phyloP scores from a whole-genome alignment of 2,329 filamentous ascomycete genomes.

The Sarocladium kiliense region DNA sequence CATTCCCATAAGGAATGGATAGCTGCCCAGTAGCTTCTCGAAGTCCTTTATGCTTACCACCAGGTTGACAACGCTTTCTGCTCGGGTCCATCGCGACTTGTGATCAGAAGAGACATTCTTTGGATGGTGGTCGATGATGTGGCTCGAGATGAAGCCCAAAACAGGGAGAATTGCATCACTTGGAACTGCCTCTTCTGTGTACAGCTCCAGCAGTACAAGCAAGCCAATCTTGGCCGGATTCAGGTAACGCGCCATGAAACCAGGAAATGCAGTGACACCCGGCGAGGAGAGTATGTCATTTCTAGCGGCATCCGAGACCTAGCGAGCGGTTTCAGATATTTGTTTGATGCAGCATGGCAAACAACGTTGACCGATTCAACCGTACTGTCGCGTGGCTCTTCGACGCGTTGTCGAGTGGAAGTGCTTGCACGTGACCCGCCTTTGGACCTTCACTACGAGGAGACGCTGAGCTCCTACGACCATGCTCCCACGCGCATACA shows the following conservation, averaged over 20 bases:
- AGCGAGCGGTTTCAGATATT: no score
- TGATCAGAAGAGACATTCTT: slow-evolving; percentile 21
- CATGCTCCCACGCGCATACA: no score
- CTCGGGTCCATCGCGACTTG: slow-evolving; percentile 38
- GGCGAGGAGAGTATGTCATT: neutral
- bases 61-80: slow-evolving; percentile 45
- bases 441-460: neutral
- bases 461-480: no score
- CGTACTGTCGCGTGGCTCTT: neutral
- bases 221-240: slow-evolving; percentile 86
- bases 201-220: slow-evolving; percentile 75
- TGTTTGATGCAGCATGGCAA: no score
- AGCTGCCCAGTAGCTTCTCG: slow-evolving; percentile 49
- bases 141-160: slow-evolving; percentile 71
- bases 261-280: neutral
- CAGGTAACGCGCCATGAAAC: slow-evolving; percentile 69
- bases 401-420: neutral
- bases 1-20: slow-evolving; percentile 49
- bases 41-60: slow-evolving; percentile 54
- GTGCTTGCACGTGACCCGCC: neutral
- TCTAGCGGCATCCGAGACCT: no score
- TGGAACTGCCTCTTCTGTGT: slow-evolving; percentile 66
- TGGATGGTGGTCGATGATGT: slow-evolving; percentile 48
- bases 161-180: slow-evolving; percentile 67
- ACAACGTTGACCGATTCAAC: neutral